phyloP scores from a whole-genome alignment of 2,329 filamentous ascomycete species.

The Penicillium sp. region DNA sequence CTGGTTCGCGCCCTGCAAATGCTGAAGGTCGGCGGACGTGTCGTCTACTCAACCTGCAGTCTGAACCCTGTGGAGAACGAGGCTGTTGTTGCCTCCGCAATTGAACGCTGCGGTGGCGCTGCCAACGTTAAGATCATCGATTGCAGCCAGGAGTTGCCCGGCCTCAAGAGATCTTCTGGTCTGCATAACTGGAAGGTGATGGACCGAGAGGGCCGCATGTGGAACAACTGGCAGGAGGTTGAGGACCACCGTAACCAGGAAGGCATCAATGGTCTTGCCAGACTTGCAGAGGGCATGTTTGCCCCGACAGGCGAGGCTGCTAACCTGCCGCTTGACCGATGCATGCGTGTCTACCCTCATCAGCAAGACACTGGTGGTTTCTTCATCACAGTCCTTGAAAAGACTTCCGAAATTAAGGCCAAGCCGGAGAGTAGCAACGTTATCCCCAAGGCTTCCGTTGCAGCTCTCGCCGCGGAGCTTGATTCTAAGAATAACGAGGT shows the following conservation, averaged over 20 bases:
- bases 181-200: slow-evolving; percentile 85
- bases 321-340: slow-evolving; percentile 77
- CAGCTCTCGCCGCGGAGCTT: slow-evolving; percentile 38
- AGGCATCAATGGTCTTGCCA: slow-evolving; percentile 63
- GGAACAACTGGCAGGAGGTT: slow-evolving; percentile 80
- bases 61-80: slow-evolving; percentile 99
- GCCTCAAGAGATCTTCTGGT: slow-evolving; percentile 73
- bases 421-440: slow-evolving; percentile 62
- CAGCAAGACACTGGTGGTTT: slow-evolving; percentile 95
- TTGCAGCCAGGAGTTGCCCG: slow-evolving; percentile 73
- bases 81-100: slow-evolving; percentile 81
- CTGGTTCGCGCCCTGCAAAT: slow-evolving; percentile 90
- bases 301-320: slow-evolving; percentile 58
- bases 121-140: slow-evolving; percentile 82
- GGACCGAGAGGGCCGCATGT: slow-evolving; percentile 78
- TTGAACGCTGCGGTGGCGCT: slow-evolving; percentile 82
- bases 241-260: slow-evolving; percentile 64
- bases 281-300: slow-evolving; percentile 82
- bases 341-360: slow-evolving; percentile 93
- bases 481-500: slow-evolving; percentile 34
- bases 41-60: slow-evolving; percentile 98
- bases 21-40: slow-evolving; percentile 89
- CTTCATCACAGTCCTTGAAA: slow-evolving; percentile 94
- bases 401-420: slow-evolving; percentile 79
- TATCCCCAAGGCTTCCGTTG: slow-evolving; percentile 41